These are phyloP conservation scores for Sergeia podlipaevii DNA, from an alignment of 208 protist species.

Conservation along the genomic window DNA sequence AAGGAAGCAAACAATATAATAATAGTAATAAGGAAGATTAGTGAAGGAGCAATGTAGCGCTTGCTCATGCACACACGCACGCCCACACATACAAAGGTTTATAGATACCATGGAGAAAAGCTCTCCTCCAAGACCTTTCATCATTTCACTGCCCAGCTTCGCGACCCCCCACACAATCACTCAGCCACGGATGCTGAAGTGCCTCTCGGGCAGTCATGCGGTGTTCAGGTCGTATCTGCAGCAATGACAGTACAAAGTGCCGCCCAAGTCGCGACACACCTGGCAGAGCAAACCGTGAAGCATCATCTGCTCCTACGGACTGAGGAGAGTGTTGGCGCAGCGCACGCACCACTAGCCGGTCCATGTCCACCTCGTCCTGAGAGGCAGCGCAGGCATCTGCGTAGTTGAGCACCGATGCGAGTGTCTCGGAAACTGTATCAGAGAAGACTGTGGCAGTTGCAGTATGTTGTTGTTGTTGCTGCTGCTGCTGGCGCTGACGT, in stretches of 20 bases:
- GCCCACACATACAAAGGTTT: too few species aligned
- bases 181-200: slow-evolving; percentile 23
- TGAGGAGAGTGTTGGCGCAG: background rate
- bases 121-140: too few species aligned
- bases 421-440: slow-evolving; percentile 14
- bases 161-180: slow-evolving; percentile 15
- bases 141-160: too few species aligned
- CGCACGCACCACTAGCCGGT: slow-evolving; percentile 21
- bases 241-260: slow-evolving; percentile 22
- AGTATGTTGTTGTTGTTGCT: too few species aligned
- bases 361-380: slow-evolving; percentile 19
- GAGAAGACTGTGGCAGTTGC: slow-evolving; percentile 2
- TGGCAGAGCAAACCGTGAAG: slow-evolving; percentile 14
- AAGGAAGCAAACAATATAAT: too few species aligned
- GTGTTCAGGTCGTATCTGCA: slow-evolving; percentile 6
- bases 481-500: slow-evolving; percentile 3
- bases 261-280: slow-evolving; percentile 27
- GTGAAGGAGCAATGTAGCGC: too few species aligned
- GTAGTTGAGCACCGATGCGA: slow-evolving; percentile 13
- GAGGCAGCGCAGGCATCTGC: slow-evolving; percentile 6
- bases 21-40: too few species aligned
- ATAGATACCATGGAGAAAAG: too few species aligned
- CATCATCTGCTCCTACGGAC: background rate
- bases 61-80: too few species aligned
- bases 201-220: slow-evolving; percentile 12